Evolutionary conservation across 1,139 yeast genomes (phyloP), one percentile per base, ranked within the genome.

Genomic region (Yamadazyma oceani): DNA sequence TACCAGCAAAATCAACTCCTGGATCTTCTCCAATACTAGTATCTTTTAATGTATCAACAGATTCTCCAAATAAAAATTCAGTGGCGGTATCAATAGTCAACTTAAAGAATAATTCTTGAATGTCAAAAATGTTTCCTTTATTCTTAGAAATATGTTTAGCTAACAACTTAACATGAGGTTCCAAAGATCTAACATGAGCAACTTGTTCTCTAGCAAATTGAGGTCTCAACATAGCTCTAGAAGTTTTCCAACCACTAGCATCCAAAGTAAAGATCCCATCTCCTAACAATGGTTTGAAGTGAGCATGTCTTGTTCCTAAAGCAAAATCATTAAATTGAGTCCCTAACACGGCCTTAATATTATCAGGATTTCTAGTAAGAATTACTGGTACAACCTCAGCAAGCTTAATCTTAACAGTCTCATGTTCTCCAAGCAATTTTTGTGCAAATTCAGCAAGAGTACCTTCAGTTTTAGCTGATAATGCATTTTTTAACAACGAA

Each of bases 181-280:
- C 80, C 46, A 78, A 63, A 22, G 66, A 44, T 39, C 62, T 60
- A 31, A 77, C 69, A 45, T 75, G 80, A 10, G 74, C 67, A 31
- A 78, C 69, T 53, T 76, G 80, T 48, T 75, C 80, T 42, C 79
- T 63, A 16, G 75, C 66, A 55, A 78, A 78, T 54, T 76, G 82
- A 1, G 84, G 83, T 41, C 82, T 64, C 48, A 78, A 66, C 75
- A 78, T 61, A 2, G 79, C 72, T 35, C 84, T 60, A 15, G 80
- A 69, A 50, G 76, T 79, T 48, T 75, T 73, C 84, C 84, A 78
- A 4, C 75, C 78, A 27, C 60, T 66, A 9, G 78, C 79, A 40
- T 75, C 78, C 26, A 75, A 62, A 2, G 82, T 76, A 58, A 78
- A 78, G 41, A 78, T 77, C 3, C 84, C 83, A 40, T 74, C 75